Conservation (phyloP, 768 basidiomycete genomes). For the Terana coerulea region DNA sequence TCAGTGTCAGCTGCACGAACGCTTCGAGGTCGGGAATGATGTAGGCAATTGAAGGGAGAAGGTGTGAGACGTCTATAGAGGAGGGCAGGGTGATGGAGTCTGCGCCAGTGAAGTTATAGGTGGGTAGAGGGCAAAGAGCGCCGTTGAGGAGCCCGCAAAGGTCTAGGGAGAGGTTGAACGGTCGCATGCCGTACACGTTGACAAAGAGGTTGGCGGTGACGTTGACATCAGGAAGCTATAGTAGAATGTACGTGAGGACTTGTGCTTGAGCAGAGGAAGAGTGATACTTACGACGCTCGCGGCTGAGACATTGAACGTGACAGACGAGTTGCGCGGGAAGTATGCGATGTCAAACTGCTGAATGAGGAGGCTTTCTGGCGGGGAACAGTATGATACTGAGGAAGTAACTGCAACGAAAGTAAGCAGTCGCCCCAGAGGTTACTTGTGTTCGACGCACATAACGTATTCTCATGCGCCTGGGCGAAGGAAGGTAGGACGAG, state of each 20-base stretch:
- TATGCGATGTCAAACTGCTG: slow-evolving; percentile 75
- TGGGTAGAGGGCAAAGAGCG: slow-evolving; percentile 76
- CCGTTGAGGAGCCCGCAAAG: slow-evolving; percentile 78
- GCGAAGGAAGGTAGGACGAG: slow-evolving; percentile 35
- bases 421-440: not conserved
- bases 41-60: slow-evolving; percentile 79
- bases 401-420: slow-evolving; percentile 62
- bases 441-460: slow-evolving; percentile 47
- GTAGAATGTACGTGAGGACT: slow-evolving; percentile 1
- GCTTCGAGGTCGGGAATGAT: slow-evolving; percentile 90
- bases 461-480: slow-evolving; percentile 46
- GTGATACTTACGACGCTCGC: slow-evolving; percentile 70
- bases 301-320: slow-evolving; percentile 82
- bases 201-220: slow-evolving; percentile 80
- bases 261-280: not conserved
- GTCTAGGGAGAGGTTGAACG: slow-evolving; percentile 82
- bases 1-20: slow-evolving; percentile 75
- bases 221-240: slow-evolving; percentile 68
- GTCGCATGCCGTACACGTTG: slow-evolving; percentile 84
- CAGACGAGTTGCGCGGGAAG: slow-evolving; percentile 64
- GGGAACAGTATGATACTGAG: slow-evolving; percentile 83
- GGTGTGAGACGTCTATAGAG: slow-evolving; percentile 48
- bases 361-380: slow-evolving; percentile 75
- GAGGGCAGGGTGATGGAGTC: slow-evolving; percentile 63
- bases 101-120: slow-evolving; percentile 85